Evolutionary conservation across 306 rosid genomes (phyloP).

Genomic region (Lathyrus tuberosus): DNA sequence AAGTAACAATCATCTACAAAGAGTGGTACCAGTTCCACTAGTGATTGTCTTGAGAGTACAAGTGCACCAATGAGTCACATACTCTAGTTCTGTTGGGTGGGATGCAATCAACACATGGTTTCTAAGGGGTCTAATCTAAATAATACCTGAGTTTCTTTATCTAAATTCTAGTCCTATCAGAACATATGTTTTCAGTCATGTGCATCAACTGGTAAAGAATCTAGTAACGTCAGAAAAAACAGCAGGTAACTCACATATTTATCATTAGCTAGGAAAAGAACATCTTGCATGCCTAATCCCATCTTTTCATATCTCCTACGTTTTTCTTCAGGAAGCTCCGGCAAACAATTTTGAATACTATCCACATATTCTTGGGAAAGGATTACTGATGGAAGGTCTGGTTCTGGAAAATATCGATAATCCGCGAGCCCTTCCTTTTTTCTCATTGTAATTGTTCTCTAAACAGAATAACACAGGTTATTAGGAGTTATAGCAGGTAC

Average conservation of each 20-base stretch:
- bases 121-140: neutral
- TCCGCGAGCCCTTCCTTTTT: conserved; percentile 97
- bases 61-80: neutral
- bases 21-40: neutral
- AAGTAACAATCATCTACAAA: neutral
- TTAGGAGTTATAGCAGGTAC: too few relatives aligned
- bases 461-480: conserved; percentile 39
- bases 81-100: neutral
- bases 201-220: conserved; percentile 19
- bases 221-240: conserved; percentile 12
- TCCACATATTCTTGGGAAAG: conserved; percentile 76
- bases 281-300: conserved; percentile 96
- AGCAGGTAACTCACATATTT: conserved; percentile 63
- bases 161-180: conserved; percentile 5
- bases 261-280: conserved; percentile 87
- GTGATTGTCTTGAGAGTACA: neutral
- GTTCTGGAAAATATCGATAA: conserved; percentile 97
- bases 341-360: conserved; percentile 60
- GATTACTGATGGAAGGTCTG: conserved; percentile 85
- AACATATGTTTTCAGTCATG: neutral
- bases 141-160: conserved; percentile 11
- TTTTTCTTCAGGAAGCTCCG: conserved; percentile 94
- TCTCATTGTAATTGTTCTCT: conserved; percentile 95
- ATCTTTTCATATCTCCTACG: conserved; percentile 80
- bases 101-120: neutral